A percentile compares a stretch with the other conserved stretches of the same genome.
These are phyloP conservation scores for Ochetophila trinervis DNA, from an alignment of 306 rosid species.

Conservation along the genomic window DNA sequence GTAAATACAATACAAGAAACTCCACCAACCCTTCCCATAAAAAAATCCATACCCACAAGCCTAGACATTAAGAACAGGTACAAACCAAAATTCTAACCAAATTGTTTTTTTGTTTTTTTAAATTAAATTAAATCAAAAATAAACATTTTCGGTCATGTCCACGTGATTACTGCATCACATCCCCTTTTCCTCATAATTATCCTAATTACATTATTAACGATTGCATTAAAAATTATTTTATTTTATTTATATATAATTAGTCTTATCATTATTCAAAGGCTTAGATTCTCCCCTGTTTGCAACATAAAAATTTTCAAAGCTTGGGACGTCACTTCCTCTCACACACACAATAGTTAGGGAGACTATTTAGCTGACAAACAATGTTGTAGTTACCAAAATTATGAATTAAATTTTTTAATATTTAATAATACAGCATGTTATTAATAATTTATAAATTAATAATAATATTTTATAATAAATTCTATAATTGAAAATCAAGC, in stretches of 20 bases:
- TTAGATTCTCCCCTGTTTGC: background rate
- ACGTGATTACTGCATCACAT: conserved; percentile 30
- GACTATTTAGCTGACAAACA: background rate
- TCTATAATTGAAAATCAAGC: too few species aligned
- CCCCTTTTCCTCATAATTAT: conserved; percentile 4
- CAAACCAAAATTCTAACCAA: conserved; percentile 20
- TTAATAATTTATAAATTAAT: too few species aligned
- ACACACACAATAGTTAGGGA: too few species aligned
- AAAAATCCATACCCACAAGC: conserved; percentile 23
- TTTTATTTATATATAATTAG: background rate
- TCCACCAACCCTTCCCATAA: conserved; percentile 36
- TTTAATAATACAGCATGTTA: too few species aligned
- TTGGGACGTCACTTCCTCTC: background rate
- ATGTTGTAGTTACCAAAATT: too few species aligned
- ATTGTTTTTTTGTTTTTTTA: background rate
- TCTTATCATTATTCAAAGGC: background rate
- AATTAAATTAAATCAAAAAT: background rate
- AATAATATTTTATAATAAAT: too few species aligned
- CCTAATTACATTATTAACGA: conserved; percentile 3
- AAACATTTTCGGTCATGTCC: conserved; percentile 20
- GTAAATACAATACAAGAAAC: conserved; percentile 27
- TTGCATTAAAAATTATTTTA: background rate
- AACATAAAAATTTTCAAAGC: background rate
- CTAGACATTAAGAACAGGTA: conserved; percentile 22
- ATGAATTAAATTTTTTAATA: too few species aligned